Conservation (phyloP, 345 rosid genomes). For the Anastatica hierochuntica region DNA sequence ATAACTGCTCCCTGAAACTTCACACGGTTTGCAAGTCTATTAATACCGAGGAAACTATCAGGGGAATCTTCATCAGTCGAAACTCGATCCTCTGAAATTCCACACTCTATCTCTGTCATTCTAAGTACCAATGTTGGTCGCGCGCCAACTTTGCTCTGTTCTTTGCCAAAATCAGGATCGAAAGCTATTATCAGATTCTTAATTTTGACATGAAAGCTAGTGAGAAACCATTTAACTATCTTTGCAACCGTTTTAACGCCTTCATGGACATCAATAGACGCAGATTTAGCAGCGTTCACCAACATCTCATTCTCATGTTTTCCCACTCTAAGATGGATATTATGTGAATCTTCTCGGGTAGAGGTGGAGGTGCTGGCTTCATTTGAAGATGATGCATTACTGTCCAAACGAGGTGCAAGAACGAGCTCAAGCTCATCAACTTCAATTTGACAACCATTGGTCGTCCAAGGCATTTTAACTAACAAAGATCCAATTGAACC, state of each 20-base stretch:
- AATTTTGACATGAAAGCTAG: conserved; percentile 68
- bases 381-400: conserved; percentile 16
- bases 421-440: conserved; percentile 84
- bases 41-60: conserved; percentile 60
- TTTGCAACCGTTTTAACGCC: conserved; percentile 94
- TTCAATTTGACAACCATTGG: conserved; percentile 77
- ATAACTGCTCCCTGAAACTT: conserved; percentile 68
- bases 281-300: conserved; percentile 29
- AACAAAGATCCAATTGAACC: conserved; percentile 81
- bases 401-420: conserved; percentile 40
- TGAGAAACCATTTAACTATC: conserved; percentile 84
- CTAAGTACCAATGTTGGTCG: conserved; percentile 54
- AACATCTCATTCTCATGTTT: conserved; percentile 31
- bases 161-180: conserved; percentile 43
- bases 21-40: conserved; percentile 58
- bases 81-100: conserved; percentile 55
- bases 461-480: conserved; percentile 79
- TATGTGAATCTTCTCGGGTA: conserved; percentile 23
- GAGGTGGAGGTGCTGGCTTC: conserved; percentile 27
- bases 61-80: conserved; percentile 22
- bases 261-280: conserved; percentile 67
- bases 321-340: conserved; percentile 23
- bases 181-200: conserved; percentile 69
- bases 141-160: conserved; percentile 22
- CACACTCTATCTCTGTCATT: conserved; percentile 57